Conservation (phyloP, 257 asterid species). For the Fraxinus anomala region DNA sequence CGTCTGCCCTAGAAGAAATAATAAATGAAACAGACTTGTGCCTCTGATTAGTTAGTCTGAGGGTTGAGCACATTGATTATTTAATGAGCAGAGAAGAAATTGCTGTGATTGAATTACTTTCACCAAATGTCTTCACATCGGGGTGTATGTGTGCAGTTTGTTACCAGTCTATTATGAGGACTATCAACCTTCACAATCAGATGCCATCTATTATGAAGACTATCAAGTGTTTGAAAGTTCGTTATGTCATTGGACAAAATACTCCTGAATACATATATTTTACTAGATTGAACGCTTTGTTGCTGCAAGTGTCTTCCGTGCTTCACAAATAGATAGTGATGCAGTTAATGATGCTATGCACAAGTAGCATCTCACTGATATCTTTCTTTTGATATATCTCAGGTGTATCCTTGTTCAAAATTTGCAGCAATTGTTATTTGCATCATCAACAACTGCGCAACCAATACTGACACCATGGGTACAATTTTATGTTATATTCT, state of each 20-base stretch:
- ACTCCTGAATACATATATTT: not conserved
- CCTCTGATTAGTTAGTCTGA: not conserved
- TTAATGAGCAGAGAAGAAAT: not conserved
- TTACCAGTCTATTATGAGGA: no score
- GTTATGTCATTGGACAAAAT: slow-evolving; percentile 2
- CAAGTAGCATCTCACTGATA: slow-evolving; percentile 14
- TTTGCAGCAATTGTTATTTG: slow-evolving; percentile 89
- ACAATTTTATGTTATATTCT: slow-evolving; percentile 15
- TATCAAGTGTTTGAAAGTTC: not conserved
- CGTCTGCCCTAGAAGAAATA: not conserved
- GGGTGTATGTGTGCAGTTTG: not conserved
- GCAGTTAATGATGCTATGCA: slow-evolving; percentile 1
- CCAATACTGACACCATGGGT: slow-evolving; percentile 98
- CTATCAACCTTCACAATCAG: not conserved
- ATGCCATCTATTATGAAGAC: not conserved
- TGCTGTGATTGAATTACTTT: not conserved
- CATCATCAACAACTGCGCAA: slow-evolving; percentile 97
- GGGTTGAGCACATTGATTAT: not conserved
- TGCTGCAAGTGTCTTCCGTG: not conserved
- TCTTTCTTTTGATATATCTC: slow-evolving; percentile 29
- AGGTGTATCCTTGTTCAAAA: slow-evolving; percentile 95
- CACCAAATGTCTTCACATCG: not conserved
- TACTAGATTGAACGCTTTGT: not conserved
- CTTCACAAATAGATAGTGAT: not conserved
- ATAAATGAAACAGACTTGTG: not conserved